Conservation (phyloP, 352 stramenopile species). For the Phytophthora ohioensis region DNA sequence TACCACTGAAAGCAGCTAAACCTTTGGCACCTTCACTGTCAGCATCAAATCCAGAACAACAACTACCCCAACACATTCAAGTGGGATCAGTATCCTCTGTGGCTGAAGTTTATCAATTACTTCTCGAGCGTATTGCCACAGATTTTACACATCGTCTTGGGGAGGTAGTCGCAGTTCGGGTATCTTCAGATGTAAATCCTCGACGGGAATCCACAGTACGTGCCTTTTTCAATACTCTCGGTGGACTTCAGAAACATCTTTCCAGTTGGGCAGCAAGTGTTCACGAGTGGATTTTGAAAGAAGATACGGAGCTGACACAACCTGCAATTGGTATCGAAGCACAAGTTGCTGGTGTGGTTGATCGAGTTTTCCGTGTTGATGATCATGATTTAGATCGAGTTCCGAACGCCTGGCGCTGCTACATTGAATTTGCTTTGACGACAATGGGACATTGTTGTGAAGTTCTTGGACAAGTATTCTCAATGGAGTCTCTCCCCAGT, state of each 20-base stretch:
- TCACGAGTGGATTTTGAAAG: conserved; percentile 27
- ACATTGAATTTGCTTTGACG: conserved; percentile 51
- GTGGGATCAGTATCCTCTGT: conserved; percentile 5
- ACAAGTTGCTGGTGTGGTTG: conserved; percentile 37
- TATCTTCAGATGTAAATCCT: background rate
- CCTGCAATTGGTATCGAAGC: conserved; percentile 13
- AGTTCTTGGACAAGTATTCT: conserved; percentile 40
- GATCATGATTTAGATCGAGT: conserved; percentile 30
- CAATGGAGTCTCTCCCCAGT: conserved; percentile 37
- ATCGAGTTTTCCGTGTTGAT: conserved; percentile 51
- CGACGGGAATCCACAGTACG: conserved; percentile 5
- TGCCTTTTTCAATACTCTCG: conserved; percentile 35
- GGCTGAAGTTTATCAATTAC: conserved; percentile 32
- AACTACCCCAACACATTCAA: no score
- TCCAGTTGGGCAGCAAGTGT: conserved; percentile 59
- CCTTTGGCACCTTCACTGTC: no score
- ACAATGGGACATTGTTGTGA: conserved; percentile 44
- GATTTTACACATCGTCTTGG: conserved; percentile 32
- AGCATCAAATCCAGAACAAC: no score
- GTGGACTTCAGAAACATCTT: conserved; percentile 77
- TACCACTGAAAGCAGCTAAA: conserved; percentile 13
- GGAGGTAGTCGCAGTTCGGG: conserved; percentile 5
- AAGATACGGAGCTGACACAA: background rate
- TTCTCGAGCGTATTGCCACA: conserved; percentile 25
- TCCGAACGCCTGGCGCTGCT: conserved; percentile 55